Conservation (phyloP, 2,329 filamentous ascomycete genomes). For the Xenoacremonium recifei region DNA sequence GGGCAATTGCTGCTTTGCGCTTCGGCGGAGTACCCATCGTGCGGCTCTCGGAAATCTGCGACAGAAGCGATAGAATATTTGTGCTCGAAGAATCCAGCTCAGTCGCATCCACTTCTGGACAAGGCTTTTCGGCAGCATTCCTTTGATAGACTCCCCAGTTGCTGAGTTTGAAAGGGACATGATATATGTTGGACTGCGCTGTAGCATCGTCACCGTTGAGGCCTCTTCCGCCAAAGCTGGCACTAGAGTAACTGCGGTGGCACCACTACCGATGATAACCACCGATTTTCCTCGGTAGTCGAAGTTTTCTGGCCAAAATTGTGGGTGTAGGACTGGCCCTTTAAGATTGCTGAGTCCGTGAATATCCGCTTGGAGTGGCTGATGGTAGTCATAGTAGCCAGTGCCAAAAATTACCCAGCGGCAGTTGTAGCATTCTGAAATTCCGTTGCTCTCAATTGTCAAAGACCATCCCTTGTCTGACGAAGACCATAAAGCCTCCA, state of each 20-base stretch:
- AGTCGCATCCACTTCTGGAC: constrained; percentile 44
- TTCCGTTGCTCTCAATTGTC: constrained; percentile 32
- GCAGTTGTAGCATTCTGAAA: constrained; percentile 36
- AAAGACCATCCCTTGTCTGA: constrained; percentile 54
- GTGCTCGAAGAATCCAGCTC: constrained; percentile 43
- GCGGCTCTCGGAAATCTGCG: constrained; percentile 45
- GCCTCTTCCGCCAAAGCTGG: constrained; percentile 59
- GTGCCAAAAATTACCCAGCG: constrained; percentile 55
- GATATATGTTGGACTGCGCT: constrained; percentile 64
- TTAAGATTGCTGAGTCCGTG: constrained; percentile 38
- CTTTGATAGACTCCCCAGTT: no score
- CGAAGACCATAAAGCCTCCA: constrained; percentile 53
- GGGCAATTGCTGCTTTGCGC: constrained; percentile 47
- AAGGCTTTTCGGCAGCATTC: constrained; percentile 42
- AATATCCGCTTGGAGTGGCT: constrained; percentile 53
- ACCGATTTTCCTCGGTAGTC: constrained; percentile 64
- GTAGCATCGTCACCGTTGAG: constrained; percentile 64
- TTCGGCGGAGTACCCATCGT: constrained; percentile 39
- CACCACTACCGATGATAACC: constrained; percentile 65
- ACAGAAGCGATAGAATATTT: constrained; percentile 46
- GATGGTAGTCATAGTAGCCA: constrained; percentile 67
- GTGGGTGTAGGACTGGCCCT: constrained; percentile 60
- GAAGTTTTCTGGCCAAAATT: constrained; percentile 69
- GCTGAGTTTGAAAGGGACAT: constrained; percentile 43
- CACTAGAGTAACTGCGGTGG: constrained; percentile 65